phyloP scores from a whole-genome alignment of 2,329 filamentous ascomycete species.

The Cercospora berteroae region DNA sequence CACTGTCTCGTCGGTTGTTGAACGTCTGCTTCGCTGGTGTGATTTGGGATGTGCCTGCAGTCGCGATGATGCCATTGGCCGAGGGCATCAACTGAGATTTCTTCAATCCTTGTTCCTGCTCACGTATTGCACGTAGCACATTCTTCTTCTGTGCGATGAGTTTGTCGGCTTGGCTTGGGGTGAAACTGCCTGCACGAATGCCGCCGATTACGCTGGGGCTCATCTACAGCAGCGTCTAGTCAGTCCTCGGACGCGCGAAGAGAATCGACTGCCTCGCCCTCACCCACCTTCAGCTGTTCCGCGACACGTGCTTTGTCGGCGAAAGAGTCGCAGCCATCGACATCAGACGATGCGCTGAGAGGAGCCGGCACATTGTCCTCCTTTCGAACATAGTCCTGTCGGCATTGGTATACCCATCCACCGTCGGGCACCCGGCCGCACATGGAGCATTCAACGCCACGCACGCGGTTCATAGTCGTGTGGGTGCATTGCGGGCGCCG shows the following conservation, averaged over 20 bases:
- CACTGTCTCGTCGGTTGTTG: conserved; percentile 17
- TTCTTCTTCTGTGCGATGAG: conserved; percentile 45
- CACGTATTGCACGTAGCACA: conserved; percentile 32
- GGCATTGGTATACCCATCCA: conserved; percentile 74
- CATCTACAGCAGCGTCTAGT: conserved; percentile 28
- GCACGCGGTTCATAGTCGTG: conserved; percentile 65
- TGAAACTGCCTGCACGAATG: conserved; percentile 46
- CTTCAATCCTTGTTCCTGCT: conserved; percentile 9
- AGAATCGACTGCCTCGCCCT: not conserved
- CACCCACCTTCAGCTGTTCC: conserved; percentile 25
- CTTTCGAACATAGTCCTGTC: conserved; percentile 53
- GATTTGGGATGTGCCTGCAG: conserved; percentile 21
- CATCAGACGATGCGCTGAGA: conserved; percentile 15
- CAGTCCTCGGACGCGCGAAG: not conserved
- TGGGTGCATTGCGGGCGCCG: conserved; percentile 59
- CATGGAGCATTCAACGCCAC: conserved; percentile 56
- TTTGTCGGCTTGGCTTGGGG: conserved; percentile 41
- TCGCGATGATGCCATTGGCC: conserved; percentile 29
- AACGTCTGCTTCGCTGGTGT: not conserved
- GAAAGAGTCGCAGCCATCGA: conserved; percentile 24
- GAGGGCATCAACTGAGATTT: not conserved
- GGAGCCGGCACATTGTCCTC: conserved; percentile 14
- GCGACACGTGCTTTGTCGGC: conserved; percentile 29
- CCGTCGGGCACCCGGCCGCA: conserved; percentile 58
- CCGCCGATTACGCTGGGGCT: conserved; percentile 44